Conservation (phyloP, 2,329 filamentous ascomycete species). For the Aspergillus cejpii region DNA sequence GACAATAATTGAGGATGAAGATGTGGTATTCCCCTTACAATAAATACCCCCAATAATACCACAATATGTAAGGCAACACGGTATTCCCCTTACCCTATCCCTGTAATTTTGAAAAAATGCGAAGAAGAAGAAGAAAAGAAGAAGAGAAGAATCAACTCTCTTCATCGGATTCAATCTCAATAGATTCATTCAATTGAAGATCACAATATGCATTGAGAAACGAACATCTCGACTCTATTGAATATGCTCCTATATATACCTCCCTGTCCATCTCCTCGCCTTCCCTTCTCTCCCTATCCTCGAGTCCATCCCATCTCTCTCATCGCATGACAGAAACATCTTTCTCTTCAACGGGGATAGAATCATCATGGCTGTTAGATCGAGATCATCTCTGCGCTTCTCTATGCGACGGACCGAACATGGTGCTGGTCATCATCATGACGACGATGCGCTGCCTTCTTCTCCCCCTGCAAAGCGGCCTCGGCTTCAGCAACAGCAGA, state of each 20-base stretch:
- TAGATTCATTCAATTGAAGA: not conserved
- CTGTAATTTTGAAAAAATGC: not conserved
- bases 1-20: not conserved
- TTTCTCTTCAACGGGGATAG: constrained; percentile 1
- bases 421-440: constrained; percentile 10
- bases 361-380: constrained; percentile 29
- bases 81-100: not conserved
- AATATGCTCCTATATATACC: not conserved
- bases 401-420: constrained; percentile 28
- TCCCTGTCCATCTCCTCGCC: not conserved
- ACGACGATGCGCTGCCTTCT: constrained; percentile 1
- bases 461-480: constrained; percentile 24
- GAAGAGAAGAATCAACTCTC: not conserved
- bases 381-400: constrained; percentile 30
- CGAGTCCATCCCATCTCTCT: constrained; percentile 2
- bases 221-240: not conserved
- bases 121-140: not conserved
- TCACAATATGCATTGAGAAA: not conserved
- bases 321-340: not conserved
- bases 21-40: no score
- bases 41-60: no score
- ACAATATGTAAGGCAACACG: no score
- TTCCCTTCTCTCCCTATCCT: constrained; percentile 1
- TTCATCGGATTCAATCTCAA: not conserved
- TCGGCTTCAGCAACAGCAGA: constrained; percentile 19